Evolutionary conservation across 225 moss, liverwort and hornwort species (phyloP).

Genomic region (Lunularia cruciata): DNA sequence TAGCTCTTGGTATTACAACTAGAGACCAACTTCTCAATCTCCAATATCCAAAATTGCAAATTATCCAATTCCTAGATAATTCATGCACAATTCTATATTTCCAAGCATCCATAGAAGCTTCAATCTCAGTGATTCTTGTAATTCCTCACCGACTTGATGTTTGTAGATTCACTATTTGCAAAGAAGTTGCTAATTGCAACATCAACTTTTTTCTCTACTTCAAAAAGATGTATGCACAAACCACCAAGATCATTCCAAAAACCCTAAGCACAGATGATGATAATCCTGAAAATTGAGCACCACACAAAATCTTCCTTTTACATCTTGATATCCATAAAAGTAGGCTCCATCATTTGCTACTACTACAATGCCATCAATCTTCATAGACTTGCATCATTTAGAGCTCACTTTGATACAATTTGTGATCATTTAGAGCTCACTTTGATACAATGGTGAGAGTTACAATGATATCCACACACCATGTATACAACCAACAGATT

Average conservation of each 20-base stretch:
- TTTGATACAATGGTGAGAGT: too few species aligned
- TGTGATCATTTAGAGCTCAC: too few species aligned
- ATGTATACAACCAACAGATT: too few species aligned
- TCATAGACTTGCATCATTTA: background rate
- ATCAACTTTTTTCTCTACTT: background rate
- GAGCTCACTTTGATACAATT: too few species aligned
- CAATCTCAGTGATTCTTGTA: background rate
- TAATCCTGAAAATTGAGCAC: background rate
- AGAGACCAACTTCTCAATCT: too few species aligned
- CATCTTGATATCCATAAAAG: background rate
- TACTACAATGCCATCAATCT: background rate
- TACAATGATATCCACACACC: too few species aligned
- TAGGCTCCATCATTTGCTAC: slow-evolving; percentile 3
- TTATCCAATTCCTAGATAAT: too few species aligned
- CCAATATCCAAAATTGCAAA: too few species aligned
- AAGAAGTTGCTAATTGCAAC: background rate
- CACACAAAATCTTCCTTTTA: slow-evolving; percentile 6
- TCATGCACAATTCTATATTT: too few species aligned
- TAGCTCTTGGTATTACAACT: too few species aligned
- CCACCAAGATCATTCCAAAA: background rate
- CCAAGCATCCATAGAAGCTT: background rate
- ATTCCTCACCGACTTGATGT: background rate
- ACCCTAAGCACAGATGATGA: slow-evolving; percentile 5
- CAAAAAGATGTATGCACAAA: background rate
- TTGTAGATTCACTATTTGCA: background rate